Evolutionary conservation across 352 stramenopile genomes (phyloP), one percentile per base, ranked within the genome.

Genomic region (Aphanomyces invadans): DNA sequence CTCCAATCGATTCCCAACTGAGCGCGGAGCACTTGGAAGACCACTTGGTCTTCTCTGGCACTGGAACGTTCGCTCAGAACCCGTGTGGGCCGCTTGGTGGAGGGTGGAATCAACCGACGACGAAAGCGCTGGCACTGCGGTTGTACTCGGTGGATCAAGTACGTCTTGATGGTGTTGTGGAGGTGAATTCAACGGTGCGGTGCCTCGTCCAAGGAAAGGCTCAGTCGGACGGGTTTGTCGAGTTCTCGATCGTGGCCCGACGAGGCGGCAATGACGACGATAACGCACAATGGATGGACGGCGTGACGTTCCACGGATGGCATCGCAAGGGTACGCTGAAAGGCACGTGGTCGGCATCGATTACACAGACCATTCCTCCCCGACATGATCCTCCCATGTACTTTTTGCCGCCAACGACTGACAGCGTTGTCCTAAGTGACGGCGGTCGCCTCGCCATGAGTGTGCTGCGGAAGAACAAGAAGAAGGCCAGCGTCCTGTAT

Each of bases 231-330:
- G 59, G 59, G 10, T 26, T n/a, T 17, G 5, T 66, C 11, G 5
- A 26, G 17, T 57, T 66, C 23, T 26, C 44, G 19, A 56, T 66
- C 19, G 3, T 15, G 15, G 25, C n/a, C 32, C 17, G 32, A 19
- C 36, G 39, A 19, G 19, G 55, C 21, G 21, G 55, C 17, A 26
- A 54, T 15, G 28, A 66, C 19, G 21, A 55, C 28, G 28, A n/a
- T n/a, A n/a, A n/a, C n/a, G n/a, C n/a, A n/a, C 38, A 66, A 25
- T 66, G 59, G 59, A 66, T 66, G 59, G 12, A 38, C 19, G 15
- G 45, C 36, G 12, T 66, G 59, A 26, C n/a, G 21, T 66, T 66
- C 36, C 11, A 31, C 7, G 59, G 59, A 17, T 26, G 44, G 5
- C 59, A 66, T 38, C 29, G 44, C 29, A 15, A 11, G 10, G 59